Conservation (phyloP, 169 alveolate genomes). For the Cyclospora cayetanensis region DNA sequence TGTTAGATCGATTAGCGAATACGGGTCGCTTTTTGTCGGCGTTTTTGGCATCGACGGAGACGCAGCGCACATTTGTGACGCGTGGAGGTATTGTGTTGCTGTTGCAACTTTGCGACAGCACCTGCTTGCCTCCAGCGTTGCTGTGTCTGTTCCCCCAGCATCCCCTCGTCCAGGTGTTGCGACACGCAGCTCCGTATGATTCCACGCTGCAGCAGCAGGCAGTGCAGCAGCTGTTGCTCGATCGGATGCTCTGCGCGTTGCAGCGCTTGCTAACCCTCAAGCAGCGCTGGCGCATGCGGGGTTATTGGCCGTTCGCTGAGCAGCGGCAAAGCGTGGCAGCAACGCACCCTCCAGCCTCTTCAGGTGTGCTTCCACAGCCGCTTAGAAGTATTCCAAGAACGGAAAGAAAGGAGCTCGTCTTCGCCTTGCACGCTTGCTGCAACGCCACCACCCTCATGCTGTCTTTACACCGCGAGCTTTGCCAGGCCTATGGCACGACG, state of each 20-base stretch:
- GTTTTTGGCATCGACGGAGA: slow-evolving; percentile 28
- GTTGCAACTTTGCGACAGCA: slow-evolving; percentile 38
- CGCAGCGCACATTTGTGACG: slow-evolving; percentile 45
- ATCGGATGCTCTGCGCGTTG: not conserved
- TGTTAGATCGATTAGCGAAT: slow-evolving; percentile 58
- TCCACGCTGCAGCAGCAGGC: slow-evolving; percentile 65
- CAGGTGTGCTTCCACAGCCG: not conserved
- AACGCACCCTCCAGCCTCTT: not conserved
- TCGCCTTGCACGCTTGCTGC: slow-evolving; percentile 52
- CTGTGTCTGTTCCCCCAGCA: slow-evolving; percentile 62
- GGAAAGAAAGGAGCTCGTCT: slow-evolving; percentile 9
- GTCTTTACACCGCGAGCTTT: slow-evolving; percentile 52
- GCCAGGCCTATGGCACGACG: slow-evolving; percentile 59
- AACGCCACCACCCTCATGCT: slow-evolving; percentile 25
- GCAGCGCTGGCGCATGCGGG: slow-evolving; percentile 32
- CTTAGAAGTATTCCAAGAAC: not conserved
- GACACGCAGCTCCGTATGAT: slow-evolving; percentile 61
- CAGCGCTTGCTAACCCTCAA: slow-evolving; percentile 51
- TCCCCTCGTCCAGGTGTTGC: slow-evolving; percentile 53
- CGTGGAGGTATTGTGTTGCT: slow-evolving; percentile 65
- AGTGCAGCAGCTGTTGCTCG: slow-evolving; percentile 68
- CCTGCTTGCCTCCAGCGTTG: slow-evolving; percentile 65
- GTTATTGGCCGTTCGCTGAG: not conserved
- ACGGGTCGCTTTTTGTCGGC: slow-evolving; percentile 47
- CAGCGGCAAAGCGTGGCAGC: not conserved